A percentile compares a stretch with the other conserved stretches of the same genome.
These are phyloP conservation scores for Cochliopodium minus DNA, from an alignment of 208 protist species.

Conservation along the genomic window DNA sequence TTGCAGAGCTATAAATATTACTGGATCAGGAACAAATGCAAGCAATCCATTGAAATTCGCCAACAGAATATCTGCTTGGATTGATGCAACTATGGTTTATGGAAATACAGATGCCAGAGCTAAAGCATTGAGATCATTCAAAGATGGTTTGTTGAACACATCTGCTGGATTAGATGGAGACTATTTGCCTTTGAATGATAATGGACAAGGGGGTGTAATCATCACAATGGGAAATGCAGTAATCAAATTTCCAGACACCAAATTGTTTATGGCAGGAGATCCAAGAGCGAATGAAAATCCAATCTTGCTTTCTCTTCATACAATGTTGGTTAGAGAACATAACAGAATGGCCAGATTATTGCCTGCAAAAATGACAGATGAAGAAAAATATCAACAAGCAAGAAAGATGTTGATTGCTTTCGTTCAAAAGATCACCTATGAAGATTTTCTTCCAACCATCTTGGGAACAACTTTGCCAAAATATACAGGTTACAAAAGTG, in stretches of 20 bases:
- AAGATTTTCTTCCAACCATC: slow-evolving; percentile 18
- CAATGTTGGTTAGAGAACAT: slow-evolving; percentile 19
- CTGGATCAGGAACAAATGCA: background rate
- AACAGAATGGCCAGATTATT: slow-evolving; percentile 19
- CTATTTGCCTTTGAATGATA: background rate
- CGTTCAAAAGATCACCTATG: slow-evolving; percentile 19
- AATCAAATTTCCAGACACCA: too few relatives aligned
- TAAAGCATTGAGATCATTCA: background rate
- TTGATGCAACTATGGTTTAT: background rate
- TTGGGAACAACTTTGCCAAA: slow-evolving; percentile 2
- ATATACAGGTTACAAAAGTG: slow-evolving; percentile 21
- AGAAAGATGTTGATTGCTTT: slow-evolving; percentile 14
- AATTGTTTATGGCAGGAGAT: slow-evolving; percentile 9
- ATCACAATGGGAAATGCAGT: background rate
- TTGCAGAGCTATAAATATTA: background rate
- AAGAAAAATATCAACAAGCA: slow-evolving; percentile 20
- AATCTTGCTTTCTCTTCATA: slow-evolving; percentile 10
- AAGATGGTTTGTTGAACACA: background rate
- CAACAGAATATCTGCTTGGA: background rate
- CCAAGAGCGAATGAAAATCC: slow-evolving; percentile 23
- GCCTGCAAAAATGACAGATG: slow-evolving; percentile 10
- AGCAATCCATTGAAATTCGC: background rate
- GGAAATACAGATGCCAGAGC: background rate
- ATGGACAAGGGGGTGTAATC: background rate
- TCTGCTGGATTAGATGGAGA: background rate